Percentiles rank a stretch among this genome's conserved stretches.
Conservation (phyloP, 257 asterid species). For the Ophiorrhiza pumila region DNA sequence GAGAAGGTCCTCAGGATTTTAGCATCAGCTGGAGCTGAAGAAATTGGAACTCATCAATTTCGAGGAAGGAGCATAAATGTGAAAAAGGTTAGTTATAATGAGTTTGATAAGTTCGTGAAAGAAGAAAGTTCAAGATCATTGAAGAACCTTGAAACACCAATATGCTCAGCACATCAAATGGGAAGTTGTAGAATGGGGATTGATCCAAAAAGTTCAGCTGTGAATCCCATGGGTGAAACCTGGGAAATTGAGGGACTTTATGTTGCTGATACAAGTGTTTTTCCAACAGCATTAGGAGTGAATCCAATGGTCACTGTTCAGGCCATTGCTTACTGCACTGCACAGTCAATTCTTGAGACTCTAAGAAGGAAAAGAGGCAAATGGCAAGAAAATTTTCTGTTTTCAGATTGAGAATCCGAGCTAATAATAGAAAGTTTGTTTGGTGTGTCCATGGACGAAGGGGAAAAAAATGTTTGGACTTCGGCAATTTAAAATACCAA, state of each 20-base stretch:
- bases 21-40: conserved; percentile 82
- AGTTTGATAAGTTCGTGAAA: conserved; percentile 55
- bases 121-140: conserved; percentile 57
- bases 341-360: conserved; percentile 53
- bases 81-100: conserved; percentile 36
- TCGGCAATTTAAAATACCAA: background rate
- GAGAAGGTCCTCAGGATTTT: conserved; percentile 60
- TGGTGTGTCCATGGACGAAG: background rate
- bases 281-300: conserved; percentile 87
- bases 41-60: conserved; percentile 68
- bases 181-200: conserved; percentile 93
- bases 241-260: conserved; percentile 77
- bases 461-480: background rate
- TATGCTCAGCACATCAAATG: conserved; percentile 93
- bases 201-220: conserved; percentile 49
- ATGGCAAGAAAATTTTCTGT: background rate
- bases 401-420: background rate
- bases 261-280: conserved; percentile 79
- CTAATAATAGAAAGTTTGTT: background rate
- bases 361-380: conserved; percentile 29
- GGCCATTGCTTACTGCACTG: conserved; percentile 78
- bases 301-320: conserved; percentile 91
- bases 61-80: conserved; percentile 51
- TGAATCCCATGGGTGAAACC: conserved; percentile 56
- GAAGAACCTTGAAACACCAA: conserved; percentile 36